Evolutionary conservation across 345 rosid genomes (phyloP), one percentile per base, ranked within the genome.

Genomic region (Eucalyptus guilfoylei): DNA sequence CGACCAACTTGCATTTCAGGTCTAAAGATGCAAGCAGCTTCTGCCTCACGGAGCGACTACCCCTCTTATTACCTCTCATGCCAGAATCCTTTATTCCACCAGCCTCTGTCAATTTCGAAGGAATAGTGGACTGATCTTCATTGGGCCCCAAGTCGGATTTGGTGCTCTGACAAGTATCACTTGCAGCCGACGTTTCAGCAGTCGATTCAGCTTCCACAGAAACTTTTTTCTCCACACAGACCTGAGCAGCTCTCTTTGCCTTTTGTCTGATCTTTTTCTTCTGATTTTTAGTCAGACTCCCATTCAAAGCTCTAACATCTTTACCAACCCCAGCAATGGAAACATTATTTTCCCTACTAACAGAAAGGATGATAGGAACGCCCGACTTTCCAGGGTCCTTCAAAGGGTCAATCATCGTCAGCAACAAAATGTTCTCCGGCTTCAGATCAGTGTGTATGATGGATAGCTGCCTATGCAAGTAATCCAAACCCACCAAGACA

Each of bases 361-460:
- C 92, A 49, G 94, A 91, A 93, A 93, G 94, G 89, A 93, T 80
- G 24, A 92, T 92, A 87, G 95, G 91, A 83, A 88, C 86, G 34
- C 94, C 94, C 2, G 96, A 92, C 86, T 91, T 93, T 86, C 93
- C 90, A 3, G 95, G 94, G 90, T 95, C 97, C 87, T 93, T 95
- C 40, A 91, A 90, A 3, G 94, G 95, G 88, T 96, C 97, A 26
- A 96, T 93, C 93, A 90, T 94, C 49, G 95, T 92, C 90, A 94
- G 88, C 28, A 95, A 67, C 93, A 96, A 94, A 88, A 96, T 93
- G 86, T 96, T 95, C 91, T 96, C 96, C 4, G 95, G 98, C 90
- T 94, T 96, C 87, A 95, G 30, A 92, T 96, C 98, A 86, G 96
- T 96, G 88, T 96, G 98, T 89, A 95, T 96, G 45, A 95, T 95